A percentile compares a stretch with the other conserved stretches of the same genome.
phyloP scores from a whole-genome alignment of 2,329 filamentous ascomycete genomes.

The Trichoderma lentiforme region DNA sequence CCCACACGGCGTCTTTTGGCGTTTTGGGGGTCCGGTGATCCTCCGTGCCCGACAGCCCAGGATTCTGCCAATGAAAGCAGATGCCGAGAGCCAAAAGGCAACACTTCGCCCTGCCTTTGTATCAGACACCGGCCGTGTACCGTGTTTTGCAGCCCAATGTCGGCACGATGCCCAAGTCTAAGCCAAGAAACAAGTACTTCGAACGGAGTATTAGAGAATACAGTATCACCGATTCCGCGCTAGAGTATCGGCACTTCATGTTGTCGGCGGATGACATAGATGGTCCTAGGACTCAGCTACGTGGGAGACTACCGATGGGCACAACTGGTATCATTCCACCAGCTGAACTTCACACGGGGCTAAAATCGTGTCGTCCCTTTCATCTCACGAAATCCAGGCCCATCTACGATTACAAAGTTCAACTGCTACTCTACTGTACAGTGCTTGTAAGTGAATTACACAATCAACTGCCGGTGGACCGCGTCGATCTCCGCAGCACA shows the following conservation, averaged over 20 bases:
- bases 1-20: neutral
- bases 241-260: neutral
- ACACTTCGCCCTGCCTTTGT: neutral
- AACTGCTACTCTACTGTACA: neutral
- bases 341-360: neutral
- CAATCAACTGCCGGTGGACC: neutral
- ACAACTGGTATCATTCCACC: neutral
- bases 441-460: neutral
- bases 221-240: neutral
- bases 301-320: neutral
- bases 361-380: neutral
- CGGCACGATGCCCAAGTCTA: neutral
- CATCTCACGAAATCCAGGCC: neutral
- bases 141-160: neutral
- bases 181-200: neutral
- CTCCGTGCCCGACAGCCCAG: neutral
- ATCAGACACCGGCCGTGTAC: neutral
- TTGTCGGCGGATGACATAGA: neutral
- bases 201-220: neutral
- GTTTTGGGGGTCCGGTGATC: neutral
- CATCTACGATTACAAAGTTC: neutral
- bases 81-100: neutral
- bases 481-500: neutral
- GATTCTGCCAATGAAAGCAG: neutral
- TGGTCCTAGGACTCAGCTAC: neutral